Evolutionary conservation across 2,329 filamentous ascomycete species (phyloP).

Genomic region (Arthrobotrys sphaeroides): DNA sequence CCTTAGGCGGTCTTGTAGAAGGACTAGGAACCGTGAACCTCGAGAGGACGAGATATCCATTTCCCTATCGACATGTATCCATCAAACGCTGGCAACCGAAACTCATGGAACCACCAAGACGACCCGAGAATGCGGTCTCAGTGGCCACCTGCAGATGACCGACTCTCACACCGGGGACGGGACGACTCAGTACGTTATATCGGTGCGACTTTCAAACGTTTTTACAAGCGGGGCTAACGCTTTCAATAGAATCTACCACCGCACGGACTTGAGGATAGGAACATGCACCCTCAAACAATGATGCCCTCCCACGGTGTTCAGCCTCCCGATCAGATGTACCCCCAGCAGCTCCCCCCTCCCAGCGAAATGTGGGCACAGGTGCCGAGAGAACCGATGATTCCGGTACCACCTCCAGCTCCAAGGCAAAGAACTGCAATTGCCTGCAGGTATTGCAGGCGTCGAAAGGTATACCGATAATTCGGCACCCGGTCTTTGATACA

Average conservation of each 20-base stretch:
- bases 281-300: constrained; percentile 46
- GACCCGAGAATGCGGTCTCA: constrained; percentile 47
- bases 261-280: constrained; percentile 41
- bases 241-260: constrained; percentile 8
- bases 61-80: constrained; percentile 35
- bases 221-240: background rate
- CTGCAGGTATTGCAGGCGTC: constrained; percentile 69
- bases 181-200: constrained; percentile 35
- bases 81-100: constrained; percentile 36
- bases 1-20: constrained; percentile 14
- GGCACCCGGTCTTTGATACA: background rate
- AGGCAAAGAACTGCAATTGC: constrained; percentile 71
- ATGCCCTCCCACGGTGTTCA: constrained; percentile 44
- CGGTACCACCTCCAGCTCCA: constrained; percentile 62
- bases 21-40: constrained; percentile 1
- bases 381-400: constrained; percentile 44
- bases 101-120: constrained; percentile 52
- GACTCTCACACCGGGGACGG: constrained; percentile 25
- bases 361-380: constrained; percentile 53
- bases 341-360: constrained; percentile 41
- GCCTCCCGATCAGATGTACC: constrained; percentile 42
- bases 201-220: background rate
- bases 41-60: constrained; percentile 31
- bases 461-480: constrained; percentile 64
- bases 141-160: constrained; percentile 38